Evolutionary conservation across 2,329 filamentous ascomycete genomes (phyloP), one percentile per base, ranked within the genome.

Genomic region (Cercospora zeae-maydis): DNA sequence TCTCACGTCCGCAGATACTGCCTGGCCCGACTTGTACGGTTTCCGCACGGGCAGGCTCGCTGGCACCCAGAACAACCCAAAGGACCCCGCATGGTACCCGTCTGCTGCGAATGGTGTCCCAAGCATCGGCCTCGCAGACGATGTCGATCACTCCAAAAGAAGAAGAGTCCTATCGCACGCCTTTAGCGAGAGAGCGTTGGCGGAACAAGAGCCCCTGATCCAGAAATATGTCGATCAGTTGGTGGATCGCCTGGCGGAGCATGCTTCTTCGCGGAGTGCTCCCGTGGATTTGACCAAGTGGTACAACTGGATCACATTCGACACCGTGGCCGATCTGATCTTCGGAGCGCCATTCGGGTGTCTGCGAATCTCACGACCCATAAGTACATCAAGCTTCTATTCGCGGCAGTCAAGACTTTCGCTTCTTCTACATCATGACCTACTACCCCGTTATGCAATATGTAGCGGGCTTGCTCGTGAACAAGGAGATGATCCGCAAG

Each of bases 91-190:
- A 19, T 19, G 24, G 21, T 19, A 24, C 13, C 42, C 42, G 14
- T 19, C 42, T 1, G 21, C 24, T n/a, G 19, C 21, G 2, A 49
- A 49, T 49, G 42, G 42, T 49, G 24, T 19, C 3, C 42, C 42
- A 27, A 19, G 42, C 6, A 49, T 49, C 3, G 19, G 21, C 24
- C 19, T 19, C 1, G 42, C 42, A 8, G 13, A 49, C 13, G 24
- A 49, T 5, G 19, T 24, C 4, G 24, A 49, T 11, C 60, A 63
- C 21, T 27, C 55, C 21, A 42, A 45, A 8, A 27, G 21, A 52
- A 42, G 60, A n/a, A 53, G 54, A 11, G 24, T 66, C 10, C 27
- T 68, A 4, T 55, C 59, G 9, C 58, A 64, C 19, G 54, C 63
- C 1, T 53, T 53, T 13, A 33, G 24, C 3, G 49, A 53, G 2